Percentiles rank a stretch among this genome's conserved stretches.
Conservation (phyloP, 306 rosid species). For the Betula pendula region DNA sequence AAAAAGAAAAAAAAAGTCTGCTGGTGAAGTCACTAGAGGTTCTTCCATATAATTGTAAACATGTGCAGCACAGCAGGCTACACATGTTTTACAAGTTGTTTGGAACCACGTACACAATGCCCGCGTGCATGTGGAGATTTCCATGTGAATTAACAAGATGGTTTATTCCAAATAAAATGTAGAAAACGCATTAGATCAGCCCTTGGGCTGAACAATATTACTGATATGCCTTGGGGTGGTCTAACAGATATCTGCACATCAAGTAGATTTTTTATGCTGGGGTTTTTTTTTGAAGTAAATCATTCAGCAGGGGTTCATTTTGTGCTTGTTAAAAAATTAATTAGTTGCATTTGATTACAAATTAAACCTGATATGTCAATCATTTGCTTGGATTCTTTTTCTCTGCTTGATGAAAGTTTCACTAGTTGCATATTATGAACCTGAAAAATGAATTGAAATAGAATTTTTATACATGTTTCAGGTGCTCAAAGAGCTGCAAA, state of each 20-base stretch:
- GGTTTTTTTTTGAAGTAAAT: neutral
- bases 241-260: neutral
- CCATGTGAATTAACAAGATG: neutral
- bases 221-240: constrained; percentile 1
- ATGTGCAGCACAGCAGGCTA: neutral
- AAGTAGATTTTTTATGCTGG: neutral
- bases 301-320: neutral
- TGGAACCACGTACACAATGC: neutral
- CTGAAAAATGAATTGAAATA: neutral
- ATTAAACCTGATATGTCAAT: constrained; percentile 21
- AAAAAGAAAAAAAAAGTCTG: neutral
- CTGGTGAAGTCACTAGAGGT: constrained; percentile 5
- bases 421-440: neutral
- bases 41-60: constrained; percentile 7
- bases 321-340: constrained; percentile 6
- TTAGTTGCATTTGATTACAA: constrained; percentile 15
- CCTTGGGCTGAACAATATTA: constrained; percentile 1
- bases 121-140: neutral
- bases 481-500: constrained; percentile 81
- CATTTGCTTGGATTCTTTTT: neutral
- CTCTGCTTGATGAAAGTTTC: neutral
- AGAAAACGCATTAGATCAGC: constrained; percentile 4
- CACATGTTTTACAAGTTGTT: neutral
- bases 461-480: constrained; percentile 23
- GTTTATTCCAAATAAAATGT: constrained; percentile 6